phyloP scores from a whole-genome alignment of 2,329 filamentous ascomycete species.

The Acrodontium crateriforme region DNA sequence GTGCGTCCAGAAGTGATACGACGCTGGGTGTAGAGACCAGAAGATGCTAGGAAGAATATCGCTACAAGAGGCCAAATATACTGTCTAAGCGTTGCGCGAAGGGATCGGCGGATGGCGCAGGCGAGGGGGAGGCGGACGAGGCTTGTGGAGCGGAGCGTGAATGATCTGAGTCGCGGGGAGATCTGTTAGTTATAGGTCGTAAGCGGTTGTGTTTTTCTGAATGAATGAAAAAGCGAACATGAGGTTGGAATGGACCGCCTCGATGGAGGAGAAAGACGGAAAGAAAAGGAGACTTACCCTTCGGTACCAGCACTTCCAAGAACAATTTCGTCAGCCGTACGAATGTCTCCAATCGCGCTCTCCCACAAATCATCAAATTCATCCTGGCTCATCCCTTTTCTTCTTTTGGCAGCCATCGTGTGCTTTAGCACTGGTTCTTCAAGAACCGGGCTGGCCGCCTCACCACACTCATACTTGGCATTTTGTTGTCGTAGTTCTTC shows the following conservation, averaged over 20 bases:
- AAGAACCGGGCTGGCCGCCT: constrained; percentile 53
- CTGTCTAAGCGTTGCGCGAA: constrained; percentile 70
- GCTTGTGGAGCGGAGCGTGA: constrained; percentile 67
- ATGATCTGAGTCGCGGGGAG: constrained; percentile 50
- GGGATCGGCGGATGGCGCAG: constrained; percentile 65
- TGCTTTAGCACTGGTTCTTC: constrained; percentile 60
- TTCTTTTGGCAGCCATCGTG: constrained; percentile 59
- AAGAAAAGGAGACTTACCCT: constrained; percentile 38
- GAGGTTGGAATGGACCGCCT: constrained; percentile 6
- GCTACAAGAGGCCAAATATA: constrained; percentile 73
- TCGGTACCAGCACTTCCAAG: constrained; percentile 40
- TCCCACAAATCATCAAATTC: constrained; percentile 87
- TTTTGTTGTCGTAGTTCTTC: constrained; percentile 74
- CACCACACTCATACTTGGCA: constrained; percentile 83
- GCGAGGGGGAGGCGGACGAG: constrained; percentile 80
- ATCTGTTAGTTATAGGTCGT: constrained; percentile 63
- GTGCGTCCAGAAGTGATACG: constrained; percentile 49
- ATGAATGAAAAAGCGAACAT: constrained; percentile 4
- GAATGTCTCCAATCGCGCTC: constrained; percentile 59
- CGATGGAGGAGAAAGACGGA: constrained; percentile 8
- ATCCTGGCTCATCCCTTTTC: constrained; percentile 67
- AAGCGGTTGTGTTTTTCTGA: constrained; percentile 4
- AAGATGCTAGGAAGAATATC: constrained; percentile 38
- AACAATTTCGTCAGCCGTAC: constrained; percentile 46
- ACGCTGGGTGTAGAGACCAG: constrained; percentile 48